These are phyloP conservation scores for Pyrenochaeta sp. DNA, from an alignment of 2,329 filamentous ascomycete genomes.

Conservation along the genomic window DNA sequence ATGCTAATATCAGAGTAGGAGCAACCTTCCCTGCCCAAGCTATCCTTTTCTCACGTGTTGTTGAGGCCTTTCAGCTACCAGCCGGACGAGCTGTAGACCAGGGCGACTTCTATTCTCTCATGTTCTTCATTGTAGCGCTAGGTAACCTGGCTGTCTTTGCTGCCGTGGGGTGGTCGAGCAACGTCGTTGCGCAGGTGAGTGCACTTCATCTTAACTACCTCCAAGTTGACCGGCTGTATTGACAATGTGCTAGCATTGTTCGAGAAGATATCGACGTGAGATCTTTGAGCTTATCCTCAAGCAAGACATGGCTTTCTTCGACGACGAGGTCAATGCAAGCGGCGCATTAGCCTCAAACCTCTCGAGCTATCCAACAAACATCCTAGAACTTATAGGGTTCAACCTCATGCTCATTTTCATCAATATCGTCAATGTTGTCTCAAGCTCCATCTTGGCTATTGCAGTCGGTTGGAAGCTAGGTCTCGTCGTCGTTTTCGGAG, in stretches of 20 bases:
- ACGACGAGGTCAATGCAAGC: conserved; percentile 85
- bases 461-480: conserved; percentile 87
- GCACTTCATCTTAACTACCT: neutral
- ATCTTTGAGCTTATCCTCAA: conserved; percentile 89
- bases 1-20: conserved; percentile 36
- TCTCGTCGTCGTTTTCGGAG: conserved; percentile 78
- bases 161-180: conserved; percentile 56
- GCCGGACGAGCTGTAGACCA: conserved; percentile 49
- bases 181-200: conserved; percentile 57
- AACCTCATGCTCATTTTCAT: conserved; percentile 88
- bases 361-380: conserved; percentile 78
- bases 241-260: conserved; percentile 24
- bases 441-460: conserved; percentile 74
- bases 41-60: conserved; percentile 59
- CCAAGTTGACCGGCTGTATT: neutral
- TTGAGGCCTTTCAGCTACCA: conserved; percentile 58
- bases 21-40: conserved; percentile 59
- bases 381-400: conserved; percentile 85
- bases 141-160: conserved; percentile 57
- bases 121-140: conserved; percentile 65
- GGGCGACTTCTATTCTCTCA: conserved; percentile 62
- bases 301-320: conserved; percentile 93
- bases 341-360: conserved; percentile 79
- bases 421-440: conserved; percentile 79
- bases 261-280: conserved; percentile 48